Evolutionary conservation across 2,329 filamentous ascomycete species (phyloP).

Genomic region (Emericellopsis atlantica): DNA sequence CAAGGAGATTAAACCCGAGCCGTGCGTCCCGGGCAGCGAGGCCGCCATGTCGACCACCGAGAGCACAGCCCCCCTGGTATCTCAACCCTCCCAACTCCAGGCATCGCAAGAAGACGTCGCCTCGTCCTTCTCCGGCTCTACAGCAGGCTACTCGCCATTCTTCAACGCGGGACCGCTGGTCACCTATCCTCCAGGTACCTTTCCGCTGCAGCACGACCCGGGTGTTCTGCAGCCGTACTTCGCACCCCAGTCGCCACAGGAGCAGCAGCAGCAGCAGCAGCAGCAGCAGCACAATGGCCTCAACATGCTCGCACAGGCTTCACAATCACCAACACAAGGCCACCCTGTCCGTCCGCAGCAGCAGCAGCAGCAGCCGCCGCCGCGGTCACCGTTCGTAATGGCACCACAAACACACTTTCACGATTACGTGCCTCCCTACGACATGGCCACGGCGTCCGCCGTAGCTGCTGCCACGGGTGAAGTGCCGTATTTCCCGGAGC

Average conservation of each 20-base stretch:
- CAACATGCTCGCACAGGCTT: too few relatives aligned
- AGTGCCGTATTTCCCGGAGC: background rate
- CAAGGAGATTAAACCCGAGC: too few relatives aligned
- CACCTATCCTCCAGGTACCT: background rate
- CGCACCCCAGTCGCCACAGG: too few relatives aligned
- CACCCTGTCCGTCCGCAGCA: background rate
- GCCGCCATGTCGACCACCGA: too few relatives aligned
- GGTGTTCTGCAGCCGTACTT: too few relatives aligned
- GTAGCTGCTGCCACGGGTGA: background rate
- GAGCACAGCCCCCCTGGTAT: too few relatives aligned
- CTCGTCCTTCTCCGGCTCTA: slow-evolving; percentile 7
- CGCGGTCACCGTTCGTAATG: background rate
- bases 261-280: too few relatives aligned
- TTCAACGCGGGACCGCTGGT: background rate
- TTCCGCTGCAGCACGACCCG: background rate
- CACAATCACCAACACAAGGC: too few relatives aligned
- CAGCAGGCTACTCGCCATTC: background rate
- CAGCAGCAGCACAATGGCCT: too few relatives aligned
- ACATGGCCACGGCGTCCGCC: background rate
- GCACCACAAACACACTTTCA: background rate
- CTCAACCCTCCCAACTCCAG: background rate
- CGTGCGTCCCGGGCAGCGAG: too few relatives aligned
- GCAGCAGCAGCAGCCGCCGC: too few relatives aligned
- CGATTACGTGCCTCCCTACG: background rate
- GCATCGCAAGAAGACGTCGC: background rate